phyloP scores from a whole-genome alignment of 1,139 yeast genomes.

The Yamadazyma membranifaciens region DNA sequence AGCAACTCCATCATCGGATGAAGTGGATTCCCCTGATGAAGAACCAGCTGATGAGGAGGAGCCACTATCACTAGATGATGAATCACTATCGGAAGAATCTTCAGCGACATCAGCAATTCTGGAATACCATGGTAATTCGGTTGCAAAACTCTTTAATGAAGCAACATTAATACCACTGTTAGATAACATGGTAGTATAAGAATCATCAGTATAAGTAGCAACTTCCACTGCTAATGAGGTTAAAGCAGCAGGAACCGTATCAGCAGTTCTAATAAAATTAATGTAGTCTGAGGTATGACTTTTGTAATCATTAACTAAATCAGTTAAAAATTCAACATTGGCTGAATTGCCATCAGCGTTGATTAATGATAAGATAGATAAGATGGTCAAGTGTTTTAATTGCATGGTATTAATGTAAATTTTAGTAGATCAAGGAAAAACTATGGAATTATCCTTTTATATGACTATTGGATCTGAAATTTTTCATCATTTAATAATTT shows the following conservation, averaged over 20 bases:
- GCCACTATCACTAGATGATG: constrained; percentile 2
- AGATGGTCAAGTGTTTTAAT: constrained; percentile 7
- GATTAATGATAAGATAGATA: constrained; percentile 5
- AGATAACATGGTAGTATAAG: constrained; percentile 39
- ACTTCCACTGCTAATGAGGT: constrained; percentile 37
- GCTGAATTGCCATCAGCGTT: constrained; percentile 24
- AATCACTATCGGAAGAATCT: constrained; percentile 10
- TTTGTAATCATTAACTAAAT: constrained; percentile 38
- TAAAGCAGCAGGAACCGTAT: constrained; percentile 31
- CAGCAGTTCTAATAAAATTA: constrained; percentile 33
- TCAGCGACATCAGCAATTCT: constrained; percentile 22
- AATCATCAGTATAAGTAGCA: constrained; percentile 40
- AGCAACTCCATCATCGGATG: constrained; percentile 12
- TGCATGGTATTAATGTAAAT: constrained; percentile 4
- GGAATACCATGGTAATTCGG: constrained; percentile 45
- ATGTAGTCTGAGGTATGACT: constrained; percentile 26
- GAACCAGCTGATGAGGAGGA: constrained; percentile 10
- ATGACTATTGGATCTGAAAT: background rate
- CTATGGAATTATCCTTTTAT: too few species aligned
- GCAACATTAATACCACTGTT: constrained; percentile 22
- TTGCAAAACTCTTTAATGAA: constrained; percentile 33
- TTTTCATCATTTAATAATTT: background rate
- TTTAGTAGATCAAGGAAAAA: background rate
- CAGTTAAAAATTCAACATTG: constrained; percentile 39
- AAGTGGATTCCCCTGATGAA: constrained; percentile 8